phyloP scores from a whole-genome alignment of 78 protist species.

The slime mould (Dictyostelium discoideum) region DNA sequence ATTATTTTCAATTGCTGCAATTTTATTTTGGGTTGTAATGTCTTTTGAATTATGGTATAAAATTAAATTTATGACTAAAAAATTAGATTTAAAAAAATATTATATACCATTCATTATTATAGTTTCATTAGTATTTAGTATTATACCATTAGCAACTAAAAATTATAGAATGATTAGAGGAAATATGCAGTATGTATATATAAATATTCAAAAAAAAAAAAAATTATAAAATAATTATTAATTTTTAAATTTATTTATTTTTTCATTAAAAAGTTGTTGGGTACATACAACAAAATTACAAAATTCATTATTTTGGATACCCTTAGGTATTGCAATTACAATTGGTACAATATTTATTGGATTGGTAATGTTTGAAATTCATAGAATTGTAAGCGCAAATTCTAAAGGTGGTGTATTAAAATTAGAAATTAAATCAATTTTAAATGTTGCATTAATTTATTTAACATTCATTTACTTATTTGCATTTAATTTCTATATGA shows the following conservation, averaged over 20 bases:
- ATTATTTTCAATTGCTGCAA: neutral
- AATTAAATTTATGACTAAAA: neutral
- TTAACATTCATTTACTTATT: conserved; percentile 24
- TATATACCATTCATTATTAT: neutral
- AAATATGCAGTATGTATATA: neutral
- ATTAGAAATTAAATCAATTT: conserved; percentile 43
- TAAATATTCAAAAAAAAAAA: too few species aligned
- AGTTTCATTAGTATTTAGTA: neutral
- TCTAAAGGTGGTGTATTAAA: neutral
- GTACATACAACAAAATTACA: conserved; percentile 13
- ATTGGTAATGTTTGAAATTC: conserved; percentile 26
- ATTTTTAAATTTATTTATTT: neutral
- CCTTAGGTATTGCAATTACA: conserved; percentile 13
- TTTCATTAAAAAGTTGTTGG: conserved; percentile 22
- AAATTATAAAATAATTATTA: too few species aligned
- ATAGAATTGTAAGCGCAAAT: conserved; percentile 3
- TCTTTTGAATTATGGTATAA: conserved; percentile 11
- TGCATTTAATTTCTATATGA: conserved; percentile 34
- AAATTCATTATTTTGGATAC: conserved; percentile 46
- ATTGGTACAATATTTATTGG: conserved; percentile 23
- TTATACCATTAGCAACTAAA: neutral
- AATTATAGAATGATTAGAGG: neutral
- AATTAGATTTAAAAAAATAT: neutral
- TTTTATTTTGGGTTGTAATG: neutral
- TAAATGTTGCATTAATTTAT: conserved; percentile 34